Conservation (phyloP, 208 protist species). For the Trypanosoma scelopori region DNA sequence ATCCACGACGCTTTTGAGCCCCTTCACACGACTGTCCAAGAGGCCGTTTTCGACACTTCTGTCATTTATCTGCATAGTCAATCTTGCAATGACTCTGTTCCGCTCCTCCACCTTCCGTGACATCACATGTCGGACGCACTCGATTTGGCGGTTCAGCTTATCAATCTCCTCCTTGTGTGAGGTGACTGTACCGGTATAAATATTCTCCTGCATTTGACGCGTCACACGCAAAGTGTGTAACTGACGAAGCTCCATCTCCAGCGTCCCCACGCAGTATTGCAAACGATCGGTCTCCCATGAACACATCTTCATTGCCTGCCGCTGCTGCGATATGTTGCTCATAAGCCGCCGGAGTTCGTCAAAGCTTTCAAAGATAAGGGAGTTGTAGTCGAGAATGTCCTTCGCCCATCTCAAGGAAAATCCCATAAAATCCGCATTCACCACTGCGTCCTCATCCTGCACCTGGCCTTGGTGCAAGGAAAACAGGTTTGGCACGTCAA, state of each 20-base stretch:
- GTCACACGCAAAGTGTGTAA: slow-evolving; percentile 95
- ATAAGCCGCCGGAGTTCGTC: slow-evolving; percentile 74
- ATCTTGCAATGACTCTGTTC: slow-evolving; percentile 36
- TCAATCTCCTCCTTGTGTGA: slow-evolving; percentile 67
- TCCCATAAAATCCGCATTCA: slow-evolving; percentile 78
- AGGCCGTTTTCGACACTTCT: slow-evolving; percentile 70
- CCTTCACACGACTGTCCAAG: slow-evolving; percentile 41
- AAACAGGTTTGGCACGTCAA: slow-evolving; percentile 77
- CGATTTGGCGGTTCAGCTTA: slow-evolving; percentile 74
- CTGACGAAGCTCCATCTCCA: slow-evolving; percentile 88
- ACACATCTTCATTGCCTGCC: slow-evolving; percentile 76
- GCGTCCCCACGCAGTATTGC: slow-evolving; percentile 70
- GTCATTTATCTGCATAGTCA: slow-evolving; percentile 75
- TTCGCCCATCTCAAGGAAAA: slow-evolving; percentile 72
- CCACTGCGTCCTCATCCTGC: slow-evolving; percentile 84
- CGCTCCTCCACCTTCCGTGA: slow-evolving; percentile 76
- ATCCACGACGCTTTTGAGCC: slow-evolving; percentile 49
- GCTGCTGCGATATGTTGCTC: slow-evolving; percentile 71
- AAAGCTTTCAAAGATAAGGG: slow-evolving; percentile 75
- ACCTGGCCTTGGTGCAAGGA: slow-evolving; percentile 91
- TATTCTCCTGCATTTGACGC: slow-evolving; percentile 92
- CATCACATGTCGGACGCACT: slow-evolving; percentile 68
- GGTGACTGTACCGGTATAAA: slow-evolving; percentile 71
- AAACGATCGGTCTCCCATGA: slow-evolving; percentile 75
- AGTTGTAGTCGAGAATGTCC: slow-evolving; percentile 81